phyloP scores from a whole-genome alignment of 2,329 filamentous ascomycete genomes.

The Venturia effusa region DNA sequence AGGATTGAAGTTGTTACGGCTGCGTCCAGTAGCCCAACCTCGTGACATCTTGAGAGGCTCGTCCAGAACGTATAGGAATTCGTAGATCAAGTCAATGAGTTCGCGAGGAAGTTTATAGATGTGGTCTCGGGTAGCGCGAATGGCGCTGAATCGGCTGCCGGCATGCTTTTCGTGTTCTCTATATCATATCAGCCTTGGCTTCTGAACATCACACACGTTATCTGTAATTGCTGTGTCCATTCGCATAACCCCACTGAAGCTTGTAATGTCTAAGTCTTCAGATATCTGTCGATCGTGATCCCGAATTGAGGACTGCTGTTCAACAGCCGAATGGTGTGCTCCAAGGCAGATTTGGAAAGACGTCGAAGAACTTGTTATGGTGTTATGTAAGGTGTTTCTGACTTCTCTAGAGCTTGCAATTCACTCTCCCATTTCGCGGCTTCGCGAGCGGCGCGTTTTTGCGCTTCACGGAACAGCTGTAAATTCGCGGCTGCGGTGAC shows the following conservation, averaged over 20 bases:
- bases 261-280: too few relatives aligned
- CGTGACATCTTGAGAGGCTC: background rate
- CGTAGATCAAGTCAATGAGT: background rate
- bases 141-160: background rate
- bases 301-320: too few relatives aligned
- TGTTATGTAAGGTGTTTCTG: background rate
- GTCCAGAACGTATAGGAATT: background rate
- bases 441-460: background rate
- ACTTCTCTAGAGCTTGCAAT: background rate
- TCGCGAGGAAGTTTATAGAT: background rate
- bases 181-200: background rate
- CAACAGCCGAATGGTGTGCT: too few relatives aligned
- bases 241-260: too few relatives aligned
- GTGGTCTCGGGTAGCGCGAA: background rate
- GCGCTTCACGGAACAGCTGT: background rate
- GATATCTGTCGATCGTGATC: too few relatives aligned
- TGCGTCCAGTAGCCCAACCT: background rate
- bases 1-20: background rate
- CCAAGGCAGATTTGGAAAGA: too few relatives aligned
- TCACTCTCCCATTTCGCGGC: background rate
- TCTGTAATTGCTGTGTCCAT: too few relatives aligned
- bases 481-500: background rate
- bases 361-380: too few relatives aligned
- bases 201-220: too few relatives aligned
- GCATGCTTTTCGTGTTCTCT: background rate